These are phyloP conservation scores for Tetramitus jugosus DNA, from an alignment of 208 protist genomes.

Conservation along the genomic window DNA sequence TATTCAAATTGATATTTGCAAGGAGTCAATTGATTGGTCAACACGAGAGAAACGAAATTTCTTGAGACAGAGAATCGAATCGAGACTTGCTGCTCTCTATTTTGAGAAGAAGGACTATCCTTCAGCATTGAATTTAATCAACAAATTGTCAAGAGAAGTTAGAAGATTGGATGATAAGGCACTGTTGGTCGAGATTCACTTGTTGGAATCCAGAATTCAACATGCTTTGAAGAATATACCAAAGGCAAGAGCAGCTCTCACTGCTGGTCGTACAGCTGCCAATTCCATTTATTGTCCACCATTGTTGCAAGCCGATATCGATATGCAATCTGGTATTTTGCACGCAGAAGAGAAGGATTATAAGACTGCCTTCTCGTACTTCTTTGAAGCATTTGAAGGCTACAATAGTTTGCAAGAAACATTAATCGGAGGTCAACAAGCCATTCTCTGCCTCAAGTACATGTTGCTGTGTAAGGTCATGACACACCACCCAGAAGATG, in stretches of 20 bases:
- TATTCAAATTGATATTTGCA: conserved; percentile 74
- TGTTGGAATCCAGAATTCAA: conserved; percentile 90
- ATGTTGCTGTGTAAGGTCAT: conserved; percentile 95
- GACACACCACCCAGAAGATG: conserved; percentile 57
- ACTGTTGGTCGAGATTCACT: conserved; percentile 92
- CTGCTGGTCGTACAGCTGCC: conserved; percentile 87
- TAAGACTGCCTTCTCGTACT: conserved; percentile 96
- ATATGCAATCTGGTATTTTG: conserved; percentile 89
- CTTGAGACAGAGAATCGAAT: conserved; percentile 88
- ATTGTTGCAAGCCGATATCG: conserved; percentile 92
- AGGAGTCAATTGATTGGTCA: conserved; percentile 88
- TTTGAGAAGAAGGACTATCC: conserved; percentile 71
- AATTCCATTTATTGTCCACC: conserved; percentile 97
- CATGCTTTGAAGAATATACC: conserved; percentile 78
- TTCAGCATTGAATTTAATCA: conserved; percentile 62
- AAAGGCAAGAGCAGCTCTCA: conserved; percentile 86
- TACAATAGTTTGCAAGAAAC: conserved; percentile 76
- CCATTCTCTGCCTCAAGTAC: conserved; percentile 85
- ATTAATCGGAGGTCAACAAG: conserved; percentile 50
- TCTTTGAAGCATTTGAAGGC: conserved; percentile 96
- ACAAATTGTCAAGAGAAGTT: conserved; percentile 77
- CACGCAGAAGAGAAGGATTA: conserved; percentile 94
- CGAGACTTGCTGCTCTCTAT: conserved; percentile 76
- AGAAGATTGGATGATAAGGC: conserved; percentile 94
- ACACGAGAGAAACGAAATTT: conserved; percentile 87